Evolutionary conservation across 352 stramenopile species (phyloP).

Genomic region (Phytophthora sp.): DNA sequence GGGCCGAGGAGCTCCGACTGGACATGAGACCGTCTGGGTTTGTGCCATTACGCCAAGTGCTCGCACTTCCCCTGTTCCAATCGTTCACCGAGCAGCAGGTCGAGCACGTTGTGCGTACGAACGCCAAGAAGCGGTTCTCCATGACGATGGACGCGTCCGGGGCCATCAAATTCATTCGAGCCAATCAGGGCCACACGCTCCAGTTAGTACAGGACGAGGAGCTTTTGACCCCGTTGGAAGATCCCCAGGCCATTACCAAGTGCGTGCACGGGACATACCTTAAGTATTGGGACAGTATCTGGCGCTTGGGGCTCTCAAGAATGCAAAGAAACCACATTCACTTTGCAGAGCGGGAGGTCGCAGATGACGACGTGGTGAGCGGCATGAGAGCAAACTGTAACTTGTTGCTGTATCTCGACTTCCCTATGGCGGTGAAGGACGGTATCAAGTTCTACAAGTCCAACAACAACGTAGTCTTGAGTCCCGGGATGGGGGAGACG

Average conservation of each 20-base stretch:
- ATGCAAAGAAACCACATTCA: slow-evolving; percentile 91
- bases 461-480: slow-evolving; percentile 87
- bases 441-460: slow-evolving; percentile 86
- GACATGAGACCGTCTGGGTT: slow-evolving; percentile 77
- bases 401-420: slow-evolving; percentile 81
- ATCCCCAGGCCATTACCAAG: slow-evolving; percentile 41
- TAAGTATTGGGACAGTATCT: slow-evolving; percentile 74
- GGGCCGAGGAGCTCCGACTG: slow-evolving; percentile 67
- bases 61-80: slow-evolving; percentile 61
- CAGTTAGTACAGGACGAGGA: slow-evolving; percentile 69
- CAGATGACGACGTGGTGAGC: slow-evolving; percentile 70
- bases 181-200: slow-evolving; percentile 84
- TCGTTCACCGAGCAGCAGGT: slow-evolving; percentile 61
- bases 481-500: slow-evolving; percentile 52
- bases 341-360: slow-evolving; percentile 64
- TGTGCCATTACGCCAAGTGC: slow-evolving; percentile 57
- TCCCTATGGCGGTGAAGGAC: slow-evolving; percentile 55
- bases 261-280: slow-evolving; percentile 87
- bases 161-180: slow-evolving; percentile 64
- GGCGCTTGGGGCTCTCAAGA: slow-evolving; percentile 57
- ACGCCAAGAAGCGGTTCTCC: slow-evolving; percentile 80
- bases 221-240: slow-evolving; percentile 71
- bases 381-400: slow-evolving; percentile 77
- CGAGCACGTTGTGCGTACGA: slow-evolving; percentile 66
- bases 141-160: slow-evolving; percentile 61